phyloP scores from a whole-genome alignment of 2,329 filamentous ascomycete species.

The Purpureocillium lavendulum region DNA sequence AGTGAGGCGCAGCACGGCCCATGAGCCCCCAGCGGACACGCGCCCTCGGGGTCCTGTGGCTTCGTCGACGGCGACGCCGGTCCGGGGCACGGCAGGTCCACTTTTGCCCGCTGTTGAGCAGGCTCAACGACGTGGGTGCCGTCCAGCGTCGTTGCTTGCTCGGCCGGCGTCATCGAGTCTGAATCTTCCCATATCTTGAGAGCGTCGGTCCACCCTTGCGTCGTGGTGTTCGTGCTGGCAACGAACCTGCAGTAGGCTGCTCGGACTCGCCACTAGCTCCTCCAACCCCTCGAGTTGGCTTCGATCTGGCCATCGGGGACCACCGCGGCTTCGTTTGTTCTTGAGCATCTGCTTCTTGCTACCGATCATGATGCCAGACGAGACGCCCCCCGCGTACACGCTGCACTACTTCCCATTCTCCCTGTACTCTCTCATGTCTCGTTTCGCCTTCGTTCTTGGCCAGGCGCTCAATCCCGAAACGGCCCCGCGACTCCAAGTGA shows the following conservation, averaged over 20 bases:
- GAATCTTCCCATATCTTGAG: too few relatives aligned
- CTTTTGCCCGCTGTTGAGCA: background rate
- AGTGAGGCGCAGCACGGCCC: background rate
- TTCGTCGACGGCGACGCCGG: slow-evolving; percentile 4
- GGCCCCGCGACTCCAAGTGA: slow-evolving; percentile 14
- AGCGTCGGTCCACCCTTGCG: too few relatives aligned
- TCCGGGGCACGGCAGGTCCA: slow-evolving; percentile 4
- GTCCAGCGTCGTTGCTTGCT: too few relatives aligned
- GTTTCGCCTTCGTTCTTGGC: slow-evolving; percentile 18
- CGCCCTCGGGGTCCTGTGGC: background rate
- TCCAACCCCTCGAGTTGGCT: background rate
- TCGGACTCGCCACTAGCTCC: too few relatives aligned
- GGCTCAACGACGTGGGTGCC: background rate
- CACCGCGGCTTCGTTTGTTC: too few relatives aligned
- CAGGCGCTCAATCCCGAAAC: slow-evolving; percentile 13
- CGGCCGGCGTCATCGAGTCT: too few relatives aligned
- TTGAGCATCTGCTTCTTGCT: too few relatives aligned
- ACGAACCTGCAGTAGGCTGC: too few relatives aligned
- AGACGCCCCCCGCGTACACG: slow-evolving; percentile 11
- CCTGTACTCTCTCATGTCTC: slow-evolving; percentile 21
- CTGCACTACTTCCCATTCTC: slow-evolving; percentile 21
- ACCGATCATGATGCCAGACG: slow-evolving; percentile 6
- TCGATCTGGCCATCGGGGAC: background rate
- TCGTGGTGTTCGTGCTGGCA: too few relatives aligned
- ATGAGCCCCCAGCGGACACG: too few relatives aligned